Base-by-base conservation (phyloP, 805 yeast species). In the Cyberlindnera veronae region DNA sequence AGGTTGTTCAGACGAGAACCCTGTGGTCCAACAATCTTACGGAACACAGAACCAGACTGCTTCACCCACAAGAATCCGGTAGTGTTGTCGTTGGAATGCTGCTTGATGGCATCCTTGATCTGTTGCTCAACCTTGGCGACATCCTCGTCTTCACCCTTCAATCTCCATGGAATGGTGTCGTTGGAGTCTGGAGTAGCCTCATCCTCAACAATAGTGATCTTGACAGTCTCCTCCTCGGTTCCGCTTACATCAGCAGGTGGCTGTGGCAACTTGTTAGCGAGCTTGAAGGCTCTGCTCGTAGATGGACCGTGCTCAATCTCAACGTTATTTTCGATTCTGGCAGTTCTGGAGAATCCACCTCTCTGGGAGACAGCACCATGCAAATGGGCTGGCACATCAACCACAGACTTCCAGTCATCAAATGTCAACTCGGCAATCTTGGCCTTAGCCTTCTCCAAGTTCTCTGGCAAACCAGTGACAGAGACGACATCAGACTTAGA, bases 11-110 rank as follows among this genome's bases (percentile, higher is more conserved):
- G 69, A 46, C 75, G 78, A 26, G 79, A 63, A 34, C 96, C 96
- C 50, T 77, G 81, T 13, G 87, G 79, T 8, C 96, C 96, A 48
- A 88, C 76, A 38, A 87, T 68, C 58, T 71, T 75, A 42, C 82
- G 74, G 61, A 84, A 82, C 32, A 59, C 58, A 20, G 63, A 56
- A 23, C 12, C 18, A 12, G 77, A 63, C 42, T 76, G 70, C 30
- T 74, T 62, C 29, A 77, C 63, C 73, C 83, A 82, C 45, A 84
- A 63, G 75, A 77, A 85, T 12, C 81, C 93, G 34, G 66, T 67
- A 30, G 65, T 54, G 32, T 71, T 69, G 37, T 76, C 77, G 17
- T 55, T 52, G 42, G 67, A 55, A 37, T 77, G 77, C 30, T 62
- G 60, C 22, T 62, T 71, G 50, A 85, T 61, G 41, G 77, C 66